Conservation (phyloP, 129 eudicot genomes). For the Artemisia annua region DNA sequence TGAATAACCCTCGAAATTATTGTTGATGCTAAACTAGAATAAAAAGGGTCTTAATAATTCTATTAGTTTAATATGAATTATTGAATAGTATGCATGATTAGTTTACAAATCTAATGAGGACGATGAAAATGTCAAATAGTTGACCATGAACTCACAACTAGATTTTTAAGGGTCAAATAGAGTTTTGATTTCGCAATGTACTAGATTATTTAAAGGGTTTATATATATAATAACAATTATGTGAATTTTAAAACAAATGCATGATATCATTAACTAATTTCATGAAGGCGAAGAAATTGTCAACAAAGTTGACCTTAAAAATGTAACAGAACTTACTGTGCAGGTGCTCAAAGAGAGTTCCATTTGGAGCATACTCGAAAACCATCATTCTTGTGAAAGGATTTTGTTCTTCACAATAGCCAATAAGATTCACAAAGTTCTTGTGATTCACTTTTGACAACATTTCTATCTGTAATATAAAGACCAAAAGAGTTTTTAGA, state of each 20-base stretch:
- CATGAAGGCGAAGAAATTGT: neutral
- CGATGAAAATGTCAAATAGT: slow-evolving; percentile 18
- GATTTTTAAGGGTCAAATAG: neutral
- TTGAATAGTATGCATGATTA: slow-evolving; percentile 32
- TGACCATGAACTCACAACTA: slow-evolving; percentile 15
- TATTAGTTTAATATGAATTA: slow-evolving; percentile 14
- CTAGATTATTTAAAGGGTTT: slow-evolving; percentile 12
- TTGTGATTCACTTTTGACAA: slow-evolving; percentile 81
- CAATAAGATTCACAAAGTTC: slow-evolving; percentile 84
- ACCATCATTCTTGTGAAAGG: slow-evolving; percentile 98
- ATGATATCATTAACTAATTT: slow-evolving; percentile 12
- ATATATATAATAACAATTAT: slow-evolving; percentile 2
- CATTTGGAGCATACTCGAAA: slow-evolving; percentile 93
- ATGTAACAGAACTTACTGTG: slow-evolving; percentile 53
- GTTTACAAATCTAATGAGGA: slow-evolving; percentile 22
- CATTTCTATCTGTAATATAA: slow-evolving; percentile 60
- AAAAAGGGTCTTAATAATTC: slow-evolving; percentile 8
- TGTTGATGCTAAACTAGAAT: slow-evolving; percentile 25
- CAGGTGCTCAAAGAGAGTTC: slow-evolving; percentile 83
- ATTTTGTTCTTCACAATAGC: slow-evolving; percentile 75
- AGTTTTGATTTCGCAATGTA: slow-evolving; percentile 21
- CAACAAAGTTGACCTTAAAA: slow-evolving; percentile 16
- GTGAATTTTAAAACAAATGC: slow-evolving; percentile 1
- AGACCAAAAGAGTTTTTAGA: neutral
- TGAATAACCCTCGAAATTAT: neutral